Evolutionary conservation across 805 yeast species (phyloP).

Genomic region (Ogataea sp.): DNA sequence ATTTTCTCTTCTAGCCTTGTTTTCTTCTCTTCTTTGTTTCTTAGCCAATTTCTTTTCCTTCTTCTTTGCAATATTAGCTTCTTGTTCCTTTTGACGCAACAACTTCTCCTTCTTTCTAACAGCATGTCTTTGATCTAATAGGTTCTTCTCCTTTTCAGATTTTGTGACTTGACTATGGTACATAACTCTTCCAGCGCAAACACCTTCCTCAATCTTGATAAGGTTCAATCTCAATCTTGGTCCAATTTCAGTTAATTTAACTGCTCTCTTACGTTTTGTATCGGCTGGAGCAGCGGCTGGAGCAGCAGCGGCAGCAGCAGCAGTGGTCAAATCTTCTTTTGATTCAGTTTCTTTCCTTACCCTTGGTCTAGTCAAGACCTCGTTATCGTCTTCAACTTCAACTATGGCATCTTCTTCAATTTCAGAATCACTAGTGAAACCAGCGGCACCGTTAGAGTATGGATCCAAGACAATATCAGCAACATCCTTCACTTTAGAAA

Average conservation of each 20-base stretch:
- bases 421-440: slow-evolving; percentile 85
- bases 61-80: slow-evolving; percentile 68
- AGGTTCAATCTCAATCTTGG: slow-evolving; percentile 76
- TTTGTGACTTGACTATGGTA: slow-evolving; percentile 71
- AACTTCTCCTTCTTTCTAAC: slow-evolving; percentile 53
- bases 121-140: slow-evolving; percentile 61
- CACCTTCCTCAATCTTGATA: slow-evolving; percentile 86
- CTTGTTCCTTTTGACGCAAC: slow-evolving; percentile 69
- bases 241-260: slow-evolving; percentile 87
- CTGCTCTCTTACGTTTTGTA: slow-evolving; percentile 63
- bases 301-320: not conserved
- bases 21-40: slow-evolving; percentile 50
- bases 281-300: too few species aligned
- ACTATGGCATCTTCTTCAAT: slow-evolving; percentile 86
- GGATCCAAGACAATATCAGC: slow-evolving; percentile 81
- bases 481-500: slow-evolving; percentile 62
- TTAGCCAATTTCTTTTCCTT: slow-evolving; percentile 66
- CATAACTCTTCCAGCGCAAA: slow-evolving; percentile 81
- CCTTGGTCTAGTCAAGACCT: slow-evolving; percentile 17
- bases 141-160: slow-evolving; percentile 48
- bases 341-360: slow-evolving; percentile 9
- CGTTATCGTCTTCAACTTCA: slow-evolving; percentile 34
- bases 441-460: slow-evolving; percentile 60
- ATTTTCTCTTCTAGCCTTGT: slow-evolving; percentile 28
- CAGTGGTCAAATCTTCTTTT: not conserved